Evolutionary conservation across 2,329 filamentous ascomycete species (phyloP).

Genomic region (Epichloe sibirici): DNA sequence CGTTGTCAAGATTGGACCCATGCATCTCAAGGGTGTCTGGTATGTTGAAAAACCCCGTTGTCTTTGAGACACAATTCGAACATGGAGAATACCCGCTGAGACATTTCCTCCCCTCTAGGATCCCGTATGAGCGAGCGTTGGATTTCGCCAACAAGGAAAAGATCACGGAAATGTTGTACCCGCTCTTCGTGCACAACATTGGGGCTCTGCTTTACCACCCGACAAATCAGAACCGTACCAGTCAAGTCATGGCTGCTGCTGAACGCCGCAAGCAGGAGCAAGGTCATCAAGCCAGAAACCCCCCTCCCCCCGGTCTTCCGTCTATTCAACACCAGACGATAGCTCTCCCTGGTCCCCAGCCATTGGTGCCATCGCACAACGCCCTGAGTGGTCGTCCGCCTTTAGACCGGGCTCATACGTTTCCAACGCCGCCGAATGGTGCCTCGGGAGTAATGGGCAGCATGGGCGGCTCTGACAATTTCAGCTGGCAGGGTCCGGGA

Average conservation of each 20-base stretch:
- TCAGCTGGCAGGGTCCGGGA: constrained; percentile 60
- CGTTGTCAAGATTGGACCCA: constrained; percentile 96
- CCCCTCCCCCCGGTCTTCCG: constrained; percentile 42
- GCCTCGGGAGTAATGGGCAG: constrained; percentile 71
- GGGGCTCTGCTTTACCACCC: constrained; percentile 88
- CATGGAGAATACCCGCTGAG: constrained; percentile 11
- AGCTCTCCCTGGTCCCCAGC: constrained; percentile 49
- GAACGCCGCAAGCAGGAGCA: constrained; percentile 65
- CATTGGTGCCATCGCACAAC: constrained; percentile 52
- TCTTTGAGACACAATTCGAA: constrained; percentile 9
- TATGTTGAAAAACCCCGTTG: constrained; percentile 35
- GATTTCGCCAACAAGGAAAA: constrained; percentile 99
- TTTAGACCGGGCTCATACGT: constrained; percentile 78
- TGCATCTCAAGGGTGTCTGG: constrained; percentile 98
- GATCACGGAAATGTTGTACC: constrained; percentile 90
- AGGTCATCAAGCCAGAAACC: constrained; percentile 51
- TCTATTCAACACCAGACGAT: constrained; percentile 54
- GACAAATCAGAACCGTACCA: constrained; percentile 70
- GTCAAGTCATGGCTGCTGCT: constrained; percentile 75
- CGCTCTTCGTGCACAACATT: constrained; percentile 95
- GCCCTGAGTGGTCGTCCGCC: constrained; percentile 58
- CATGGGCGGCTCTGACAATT: constrained; percentile 65
- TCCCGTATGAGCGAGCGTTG: constrained; percentile 91
- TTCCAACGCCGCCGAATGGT: constrained; percentile 86
- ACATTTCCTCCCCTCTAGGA: constrained; percentile 44